Conservation (phyloP, 306 rosid genomes). For the Abrus pulchellus region DNA sequence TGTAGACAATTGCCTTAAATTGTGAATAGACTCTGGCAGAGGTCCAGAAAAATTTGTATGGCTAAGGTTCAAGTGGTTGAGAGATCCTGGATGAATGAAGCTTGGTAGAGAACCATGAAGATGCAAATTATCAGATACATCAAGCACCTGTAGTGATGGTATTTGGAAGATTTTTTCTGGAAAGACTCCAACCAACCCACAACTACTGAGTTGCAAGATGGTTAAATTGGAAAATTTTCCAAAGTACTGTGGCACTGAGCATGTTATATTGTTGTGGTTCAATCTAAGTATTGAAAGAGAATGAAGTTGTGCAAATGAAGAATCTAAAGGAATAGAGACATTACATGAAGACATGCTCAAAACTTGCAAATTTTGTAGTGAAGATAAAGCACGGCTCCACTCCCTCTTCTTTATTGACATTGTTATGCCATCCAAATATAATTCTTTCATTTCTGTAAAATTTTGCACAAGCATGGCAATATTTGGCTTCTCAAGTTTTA, state of each 20-base stretch:
- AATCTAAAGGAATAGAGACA: slow-evolving; percentile 45
- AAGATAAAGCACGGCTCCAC: slow-evolving; percentile 50
- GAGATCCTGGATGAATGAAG: no score
- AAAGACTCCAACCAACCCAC: slow-evolving; percentile 15
- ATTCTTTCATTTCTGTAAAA: slow-evolving; percentile 29
- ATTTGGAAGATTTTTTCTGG: slow-evolving; percentile 38
- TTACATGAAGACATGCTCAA: slow-evolving; percentile 33
- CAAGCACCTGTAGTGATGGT: slow-evolving; percentile 11
- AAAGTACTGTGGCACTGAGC: slow-evolving; percentile 31
- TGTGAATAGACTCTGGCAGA: neutral
- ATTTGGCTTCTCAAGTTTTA: slow-evolving; percentile 27
- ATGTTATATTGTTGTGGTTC: slow-evolving; percentile 22
- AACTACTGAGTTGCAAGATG: slow-evolving; percentile 1
- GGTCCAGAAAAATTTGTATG: slow-evolving; percentile 14
- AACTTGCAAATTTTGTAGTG: neutral
- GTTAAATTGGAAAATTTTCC: slow-evolving; percentile 29
- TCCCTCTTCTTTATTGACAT: slow-evolving; percentile 39
- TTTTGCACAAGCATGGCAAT: slow-evolving; percentile 16
- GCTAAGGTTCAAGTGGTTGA: neutral
- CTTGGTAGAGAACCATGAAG: slow-evolving; percentile 43
- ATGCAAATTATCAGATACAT: neutral
- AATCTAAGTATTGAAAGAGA: neutral
- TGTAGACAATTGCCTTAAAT: slow-evolving; percentile 11
- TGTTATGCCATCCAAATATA: slow-evolving; percentile 51
- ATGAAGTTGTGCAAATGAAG: neutral